phyloP scores from a whole-genome alignment of 1,139 yeast species.

The Taphrina populina region DNA sequence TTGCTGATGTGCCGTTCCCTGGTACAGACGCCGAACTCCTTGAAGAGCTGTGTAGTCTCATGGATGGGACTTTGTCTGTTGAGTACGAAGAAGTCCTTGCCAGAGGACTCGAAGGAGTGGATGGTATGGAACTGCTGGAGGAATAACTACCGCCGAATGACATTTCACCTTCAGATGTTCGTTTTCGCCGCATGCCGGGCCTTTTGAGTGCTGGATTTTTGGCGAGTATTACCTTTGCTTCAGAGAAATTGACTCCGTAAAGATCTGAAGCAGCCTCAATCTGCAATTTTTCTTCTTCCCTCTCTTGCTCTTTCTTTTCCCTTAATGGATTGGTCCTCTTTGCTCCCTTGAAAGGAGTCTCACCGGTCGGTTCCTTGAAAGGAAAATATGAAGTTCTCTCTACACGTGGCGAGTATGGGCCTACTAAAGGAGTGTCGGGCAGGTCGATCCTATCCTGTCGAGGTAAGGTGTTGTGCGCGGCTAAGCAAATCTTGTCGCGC shows the following conservation, averaged over 20 bases:
- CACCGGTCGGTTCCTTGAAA: slow-evolving; percentile 8
- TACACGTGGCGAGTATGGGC: neutral
- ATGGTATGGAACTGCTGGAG: neutral
- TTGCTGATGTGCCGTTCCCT: no score
- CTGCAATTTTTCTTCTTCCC: slow-evolving; percentile 6
- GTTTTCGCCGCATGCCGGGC: slow-evolving; percentile 1
- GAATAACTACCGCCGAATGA: slow-evolving; percentile 6
- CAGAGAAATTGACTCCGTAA: slow-evolving; percentile 6
- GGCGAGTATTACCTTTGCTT: slow-evolving; percentile 14
- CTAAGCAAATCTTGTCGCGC: slow-evolving; percentile 1
- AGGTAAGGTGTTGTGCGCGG: neutral
- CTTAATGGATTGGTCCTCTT: slow-evolving; percentile 7
- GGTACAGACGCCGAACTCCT: no score
- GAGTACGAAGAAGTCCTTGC: neutral
- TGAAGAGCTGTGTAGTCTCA: no score
- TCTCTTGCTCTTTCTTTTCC: neutral
- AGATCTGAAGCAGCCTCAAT: slow-evolving; percentile 2
- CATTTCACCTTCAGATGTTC: slow-evolving; percentile 5
- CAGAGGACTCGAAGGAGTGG: slow-evolving; percentile 11
- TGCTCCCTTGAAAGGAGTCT: slow-evolving; percentile 15
- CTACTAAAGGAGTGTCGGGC: neutral
- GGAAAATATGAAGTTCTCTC: neutral
- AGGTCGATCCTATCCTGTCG: neutral
- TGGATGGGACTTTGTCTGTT: no score
- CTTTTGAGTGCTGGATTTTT: slow-evolving; percentile 9